phyloP scores from a whole-genome alignment of 1,284 basidiomycete species.

The Inonotus obliquus region DNA sequence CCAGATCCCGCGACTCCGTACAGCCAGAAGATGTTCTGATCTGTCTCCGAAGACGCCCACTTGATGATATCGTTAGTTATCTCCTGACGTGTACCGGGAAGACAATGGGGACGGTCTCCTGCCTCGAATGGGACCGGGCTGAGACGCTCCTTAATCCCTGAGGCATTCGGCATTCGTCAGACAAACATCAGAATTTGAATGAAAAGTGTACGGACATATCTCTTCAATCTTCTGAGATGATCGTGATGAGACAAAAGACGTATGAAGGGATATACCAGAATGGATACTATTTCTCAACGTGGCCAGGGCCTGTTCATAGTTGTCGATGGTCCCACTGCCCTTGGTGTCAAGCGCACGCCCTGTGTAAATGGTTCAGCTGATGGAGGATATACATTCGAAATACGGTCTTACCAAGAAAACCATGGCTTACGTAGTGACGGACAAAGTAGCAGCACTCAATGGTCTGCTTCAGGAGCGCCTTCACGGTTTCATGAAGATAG shows the following conservation, averaged over 20 bases:
- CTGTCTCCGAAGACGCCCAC: background rate
- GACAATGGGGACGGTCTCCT: background rate
- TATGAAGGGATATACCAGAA: background rate
- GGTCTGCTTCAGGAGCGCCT: background rate
- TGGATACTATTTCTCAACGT: background rate
- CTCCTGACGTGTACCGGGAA: conserved; percentile 1
- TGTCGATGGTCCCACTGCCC: background rate
- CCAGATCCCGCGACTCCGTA: conserved; percentile 30
- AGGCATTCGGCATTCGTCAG: too few species aligned
- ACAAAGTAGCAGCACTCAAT: background rate
- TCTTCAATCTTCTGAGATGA: background rate
- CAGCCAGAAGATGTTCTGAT: conserved; percentile 14
- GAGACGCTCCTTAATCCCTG: background rate
- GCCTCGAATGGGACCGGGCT: background rate
- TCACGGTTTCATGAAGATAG: background rate
- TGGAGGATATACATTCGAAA: background rate
- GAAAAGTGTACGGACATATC: background rate
- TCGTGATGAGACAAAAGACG: background rate
- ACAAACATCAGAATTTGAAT: background rate
- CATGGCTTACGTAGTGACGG: background rate
- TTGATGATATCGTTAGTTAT: background rate
- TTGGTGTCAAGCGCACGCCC: background rate
- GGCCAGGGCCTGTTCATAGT: background rate
- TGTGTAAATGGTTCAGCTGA: background rate
- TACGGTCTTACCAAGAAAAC: background rate